Evolutionary conservation across 331 rosid genomes (phyloP), one percentile per base, ranked within the genome.

Genomic region (Stylosanthes scabra): DNA sequence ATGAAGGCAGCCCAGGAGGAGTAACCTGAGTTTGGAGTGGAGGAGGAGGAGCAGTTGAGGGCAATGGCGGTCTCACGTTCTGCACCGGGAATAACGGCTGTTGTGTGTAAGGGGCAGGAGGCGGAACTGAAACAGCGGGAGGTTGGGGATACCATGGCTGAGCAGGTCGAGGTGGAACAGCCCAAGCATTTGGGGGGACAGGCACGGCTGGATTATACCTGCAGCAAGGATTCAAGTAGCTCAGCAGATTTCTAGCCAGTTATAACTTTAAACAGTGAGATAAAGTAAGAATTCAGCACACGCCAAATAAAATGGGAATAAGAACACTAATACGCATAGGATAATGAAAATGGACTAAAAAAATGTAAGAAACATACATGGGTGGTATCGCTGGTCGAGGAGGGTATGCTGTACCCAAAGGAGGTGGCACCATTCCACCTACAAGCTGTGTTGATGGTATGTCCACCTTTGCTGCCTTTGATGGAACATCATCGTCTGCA

Each of bases 51-150:
- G 82, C 70, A 28, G 93, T 69, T 80, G 89, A 56, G 41, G 93
- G 83, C 37, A 88, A 54, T 50, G 97, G 92, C 47, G 93, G 92
- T 77, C 92, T 83, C 69, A 75, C 78, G 73, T 83, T 91, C 87
- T 95, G 99, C 84, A 95, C 96, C 28, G 99, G 99, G 85, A 95
- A 95, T 80, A 95, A 83, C 61, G 99, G 99, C 80, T 90, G 99
- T 25, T 85, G 98, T 47, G 84, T 68, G 78, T 92, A 74, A 74
- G 87, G 84, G 50, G 82, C 86, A 84, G 97, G 79, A 62, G 90
- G 92, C 59, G 98, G 92, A 68, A 88, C 66, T 59, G 99, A 88
- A 78, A 76, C 90, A 29, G 85, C 76, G 11, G 96, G 88, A 83
- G 85, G 86, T 55, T 83, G 98, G 3, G 96, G 88, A 77, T 76